Evolutionary conservation across 768 basidiomycete species (phyloP), one percentile per base, ranked within the genome.

Genomic region (Tricholoma sp.): DNA sequence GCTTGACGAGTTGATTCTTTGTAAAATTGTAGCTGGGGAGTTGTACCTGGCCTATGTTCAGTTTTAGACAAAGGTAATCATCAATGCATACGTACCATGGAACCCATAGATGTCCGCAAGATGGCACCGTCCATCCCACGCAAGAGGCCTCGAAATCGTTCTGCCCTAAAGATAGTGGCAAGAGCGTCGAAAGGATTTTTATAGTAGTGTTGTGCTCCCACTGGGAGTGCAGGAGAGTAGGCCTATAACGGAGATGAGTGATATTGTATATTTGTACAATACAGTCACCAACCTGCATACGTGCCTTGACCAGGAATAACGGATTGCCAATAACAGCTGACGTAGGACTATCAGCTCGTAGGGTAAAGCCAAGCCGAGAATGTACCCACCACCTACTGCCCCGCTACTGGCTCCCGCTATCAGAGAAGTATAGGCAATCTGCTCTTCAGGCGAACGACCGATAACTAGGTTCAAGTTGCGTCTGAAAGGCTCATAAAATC

Each of bases 401-500:
- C 97, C 97, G 63, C 91, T 95, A 3, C 81, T 76, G 2, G 95
- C 95, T 2, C 97, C 97, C 12, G 96, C 94, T 37, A 84, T 68
- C 24, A 98, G 69, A 37, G 94, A 91, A 0, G 91, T 95, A 37
- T 82, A 68, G 2, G 86, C 84, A 39, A 88, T 75, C 62, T 89
- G 89, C 20, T 86, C 85, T 18, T 79, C 77, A 37, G 84, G 72
- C 31, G 79, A 69, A 59, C 79, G 72, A 39, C 94, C 94, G 50
- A 91, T 69, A 37, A 84, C 60, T 17, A 73, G 72, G 72, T 98
- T 99, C 51, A 91, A 67, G 2, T 70, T 70, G 57, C 74, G 79
- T 57, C 97, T 81, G 55, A 98, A 82, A 1, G 95, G 96, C 68
- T 99, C 97, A 67, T 97, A 99, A 67, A 99, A 96, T 4, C 97